Evolutionary conservation across 2,329 filamentous ascomycete genomes (phyloP).

Genomic region (Pseudofabraea citricarpa): DNA sequence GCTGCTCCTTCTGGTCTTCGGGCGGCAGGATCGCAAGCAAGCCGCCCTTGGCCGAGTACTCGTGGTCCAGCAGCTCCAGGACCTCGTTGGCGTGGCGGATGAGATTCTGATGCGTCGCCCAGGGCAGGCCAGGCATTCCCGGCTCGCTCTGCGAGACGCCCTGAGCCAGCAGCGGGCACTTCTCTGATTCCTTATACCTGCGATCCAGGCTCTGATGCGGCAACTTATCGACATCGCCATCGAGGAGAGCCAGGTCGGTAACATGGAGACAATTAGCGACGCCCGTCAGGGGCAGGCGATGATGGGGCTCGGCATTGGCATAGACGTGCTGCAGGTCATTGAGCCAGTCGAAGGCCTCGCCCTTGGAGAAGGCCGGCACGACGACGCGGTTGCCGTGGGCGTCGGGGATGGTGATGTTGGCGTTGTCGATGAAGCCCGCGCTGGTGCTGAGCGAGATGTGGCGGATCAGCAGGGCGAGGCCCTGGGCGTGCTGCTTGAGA

Average conservation of each 20-base stretch:
- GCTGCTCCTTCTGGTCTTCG: slow-evolving; percentile 29
- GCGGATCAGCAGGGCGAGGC: slow-evolving; percentile 48
- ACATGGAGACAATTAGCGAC: slow-evolving; percentile 19
- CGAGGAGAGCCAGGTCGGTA: slow-evolving; percentile 1
- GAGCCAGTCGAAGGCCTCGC: slow-evolving; percentile 54
- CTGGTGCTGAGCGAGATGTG: slow-evolving; percentile 36
- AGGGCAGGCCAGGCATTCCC: slow-evolving; percentile 16
- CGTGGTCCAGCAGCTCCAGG: slow-evolving; percentile 55
- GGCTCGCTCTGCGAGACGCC: slow-evolving; percentile 2
- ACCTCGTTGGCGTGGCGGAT: slow-evolving; percentile 54
- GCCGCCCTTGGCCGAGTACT: slow-evolving; percentile 50
- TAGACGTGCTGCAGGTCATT: slow-evolving; percentile 46
- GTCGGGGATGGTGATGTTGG: slow-evolving; percentile 5
- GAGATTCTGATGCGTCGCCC: slow-evolving; percentile 31
- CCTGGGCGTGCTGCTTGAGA: slow-evolving; percentile 56
- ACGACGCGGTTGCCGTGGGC: not conserved
- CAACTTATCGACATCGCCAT: no score
- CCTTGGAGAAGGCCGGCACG: slow-evolving; percentile 28
- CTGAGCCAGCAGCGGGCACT: slow-evolving; percentile 20
- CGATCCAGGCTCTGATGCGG: no score
- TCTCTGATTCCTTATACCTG: no score
- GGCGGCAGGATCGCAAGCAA: slow-evolving; percentile 49
- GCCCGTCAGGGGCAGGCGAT: slow-evolving; percentile 20
- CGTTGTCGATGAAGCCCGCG: slow-evolving; percentile 20
- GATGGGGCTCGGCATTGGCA: slow-evolving; percentile 30